A percentile compares a stretch with the other conserved stretches of the same genome.
Conservation (phyloP, 2,329 filamentous ascomycete species). For the Fusarium bulbicola region DNA sequence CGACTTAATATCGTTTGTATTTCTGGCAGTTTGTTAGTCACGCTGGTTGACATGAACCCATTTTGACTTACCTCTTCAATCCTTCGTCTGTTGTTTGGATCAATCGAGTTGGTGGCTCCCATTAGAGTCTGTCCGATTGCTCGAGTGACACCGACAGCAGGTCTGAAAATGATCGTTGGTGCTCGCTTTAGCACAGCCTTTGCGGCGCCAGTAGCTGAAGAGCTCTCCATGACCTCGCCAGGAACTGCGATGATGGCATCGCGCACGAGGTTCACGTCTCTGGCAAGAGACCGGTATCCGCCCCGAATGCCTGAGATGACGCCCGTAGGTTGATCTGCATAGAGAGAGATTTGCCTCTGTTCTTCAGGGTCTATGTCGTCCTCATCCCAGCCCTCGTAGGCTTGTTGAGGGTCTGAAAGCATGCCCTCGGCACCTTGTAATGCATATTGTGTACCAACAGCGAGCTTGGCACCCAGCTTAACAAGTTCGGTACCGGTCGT, state of each 20-base stretch:
- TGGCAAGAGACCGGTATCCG: conserved; percentile 82
- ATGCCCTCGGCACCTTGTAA: conserved; percentile 89
- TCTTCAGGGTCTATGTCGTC: conserved; percentile 73
- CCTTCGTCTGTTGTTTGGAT: conserved; percentile 81
- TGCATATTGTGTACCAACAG: conserved; percentile 93
- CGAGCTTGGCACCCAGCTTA: conserved; percentile 91
- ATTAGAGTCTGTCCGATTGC: conserved; percentile 88
- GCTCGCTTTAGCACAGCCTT: conserved; percentile 81
- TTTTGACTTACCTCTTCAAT: conserved; percentile 84
- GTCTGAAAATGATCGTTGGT: conserved; percentile 91
- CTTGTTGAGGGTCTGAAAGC: conserved; percentile 59
- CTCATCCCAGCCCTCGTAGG: conserved; percentile 61
- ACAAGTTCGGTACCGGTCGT: conserved; percentile 96
- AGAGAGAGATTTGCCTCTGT: conserved; percentile 83
- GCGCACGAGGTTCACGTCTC: conserved; percentile 85
- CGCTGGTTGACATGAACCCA: neutral
- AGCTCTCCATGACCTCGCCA: conserved; percentile 87
- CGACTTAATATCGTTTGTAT: conserved; percentile 57
- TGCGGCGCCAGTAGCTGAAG: conserved; percentile 81
- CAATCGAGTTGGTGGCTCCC: conserved; percentile 91
- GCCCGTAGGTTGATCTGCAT: conserved; percentile 92
- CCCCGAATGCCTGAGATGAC: conserved; percentile 86
- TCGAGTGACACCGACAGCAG: conserved; percentile 89
- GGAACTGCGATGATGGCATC: conserved; percentile 97
- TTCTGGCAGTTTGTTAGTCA: conserved; percentile 49